These are phyloP conservation scores for Dichomitus squalens DNA, from an alignment of 1,284 basidiomycete genomes.

Conservation along the genomic window DNA sequence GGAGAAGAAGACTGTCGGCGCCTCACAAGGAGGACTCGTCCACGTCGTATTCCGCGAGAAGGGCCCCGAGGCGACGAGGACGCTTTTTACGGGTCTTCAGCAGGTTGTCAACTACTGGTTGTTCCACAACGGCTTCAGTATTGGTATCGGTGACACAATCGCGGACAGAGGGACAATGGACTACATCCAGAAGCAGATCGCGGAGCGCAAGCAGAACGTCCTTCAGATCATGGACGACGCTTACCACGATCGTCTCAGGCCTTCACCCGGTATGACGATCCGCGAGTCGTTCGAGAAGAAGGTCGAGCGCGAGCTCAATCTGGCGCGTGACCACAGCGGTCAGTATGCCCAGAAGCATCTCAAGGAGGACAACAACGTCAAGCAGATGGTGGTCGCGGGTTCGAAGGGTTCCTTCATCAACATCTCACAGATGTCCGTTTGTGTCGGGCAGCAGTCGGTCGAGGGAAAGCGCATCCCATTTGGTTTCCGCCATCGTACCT, in stretches of 20 bases:
- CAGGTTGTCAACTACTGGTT: slow-evolving; percentile 98
- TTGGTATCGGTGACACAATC: slow-evolving; percentile 98
- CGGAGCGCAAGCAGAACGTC: slow-evolving; percentile 81
- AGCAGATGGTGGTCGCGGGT: slow-evolving; percentile 99
- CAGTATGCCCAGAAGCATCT: slow-evolving; percentile 94
- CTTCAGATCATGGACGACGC: slow-evolving; percentile 75
- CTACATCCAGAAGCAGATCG: slow-evolving; percentile 84
- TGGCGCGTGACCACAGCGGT: slow-evolving; percentile 95
- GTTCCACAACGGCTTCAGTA: slow-evolving; percentile 98
- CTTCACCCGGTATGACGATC: slow-evolving; percentile 97
- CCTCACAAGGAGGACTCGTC: slow-evolving; percentile 91
- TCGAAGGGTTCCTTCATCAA: slow-evolving; percentile 99
- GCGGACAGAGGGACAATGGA: slow-evolving; percentile 90
- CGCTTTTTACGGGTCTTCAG: slow-evolving; percentile 93
- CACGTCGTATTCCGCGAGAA: slow-evolving; percentile 99
- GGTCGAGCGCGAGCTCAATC: slow-evolving; percentile 91
- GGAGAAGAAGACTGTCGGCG: slow-evolving; percentile 98
- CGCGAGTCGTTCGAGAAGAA: slow-evolving; percentile 97
- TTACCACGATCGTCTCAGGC: slow-evolving; percentile 82
- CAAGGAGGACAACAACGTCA: slow-evolving; percentile 99
- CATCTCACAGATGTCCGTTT: slow-evolving; percentile 99
- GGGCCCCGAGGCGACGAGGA: slow-evolving; percentile 90
- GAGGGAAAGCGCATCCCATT: slow-evolving; percentile 99
- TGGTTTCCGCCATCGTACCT: slow-evolving; percentile 94
- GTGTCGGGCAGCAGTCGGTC: slow-evolving; percentile 98